phyloP scores from a whole-genome alignment of 768 basidiomycete genomes.

The Hortiboletus campestris region DNA sequence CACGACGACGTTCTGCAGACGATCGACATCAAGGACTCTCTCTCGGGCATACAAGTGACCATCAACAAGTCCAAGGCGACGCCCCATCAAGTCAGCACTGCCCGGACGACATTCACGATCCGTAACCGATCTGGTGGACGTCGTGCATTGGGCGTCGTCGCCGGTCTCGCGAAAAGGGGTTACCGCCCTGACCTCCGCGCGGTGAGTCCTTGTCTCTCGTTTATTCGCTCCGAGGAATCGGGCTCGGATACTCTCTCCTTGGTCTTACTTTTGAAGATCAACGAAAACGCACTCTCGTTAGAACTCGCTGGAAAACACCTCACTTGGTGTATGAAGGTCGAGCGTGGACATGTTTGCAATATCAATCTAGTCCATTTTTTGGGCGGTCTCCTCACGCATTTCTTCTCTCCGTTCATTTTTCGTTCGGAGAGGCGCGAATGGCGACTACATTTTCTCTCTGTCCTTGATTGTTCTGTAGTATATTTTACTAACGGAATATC shows the following conservation, averaged over 20 bases:
- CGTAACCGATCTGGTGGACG: constrained; percentile 70
- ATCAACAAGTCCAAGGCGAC: constrained; percentile 65
- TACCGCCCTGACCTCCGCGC: constrained; percentile 78
- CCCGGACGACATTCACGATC: constrained; percentile 49
- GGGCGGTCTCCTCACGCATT: constrained; percentile 20
- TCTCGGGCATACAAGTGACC: constrained; percentile 55
- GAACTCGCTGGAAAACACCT: constrained; percentile 79
- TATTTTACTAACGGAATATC: constrained; percentile 28
- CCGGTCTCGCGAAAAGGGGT: constrained; percentile 57
- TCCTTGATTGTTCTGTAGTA: constrained; percentile 44
- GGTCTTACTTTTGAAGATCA: background rate
- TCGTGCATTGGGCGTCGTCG: constrained; percentile 64
- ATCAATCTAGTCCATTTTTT: constrained; percentile 36
- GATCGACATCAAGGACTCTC: constrained; percentile 58
- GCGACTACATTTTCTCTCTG: constrained; percentile 20
- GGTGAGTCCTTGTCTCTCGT: constrained; percentile 46
- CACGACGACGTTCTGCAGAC: constrained; percentile 43
- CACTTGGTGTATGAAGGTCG: constrained; percentile 69
- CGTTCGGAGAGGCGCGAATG: constrained; percentile 32
- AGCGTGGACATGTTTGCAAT: constrained; percentile 95
- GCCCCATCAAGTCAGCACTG: constrained; percentile 47
- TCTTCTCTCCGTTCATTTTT: constrained; percentile 30
- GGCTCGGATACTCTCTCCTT: background rate
- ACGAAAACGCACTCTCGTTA: constrained; percentile 74
- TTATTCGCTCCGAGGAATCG: background rate